Evolutionary conservation across 306 rosid genomes (phyloP).

Genomic region (Spatholobus suberectus): DNA sequence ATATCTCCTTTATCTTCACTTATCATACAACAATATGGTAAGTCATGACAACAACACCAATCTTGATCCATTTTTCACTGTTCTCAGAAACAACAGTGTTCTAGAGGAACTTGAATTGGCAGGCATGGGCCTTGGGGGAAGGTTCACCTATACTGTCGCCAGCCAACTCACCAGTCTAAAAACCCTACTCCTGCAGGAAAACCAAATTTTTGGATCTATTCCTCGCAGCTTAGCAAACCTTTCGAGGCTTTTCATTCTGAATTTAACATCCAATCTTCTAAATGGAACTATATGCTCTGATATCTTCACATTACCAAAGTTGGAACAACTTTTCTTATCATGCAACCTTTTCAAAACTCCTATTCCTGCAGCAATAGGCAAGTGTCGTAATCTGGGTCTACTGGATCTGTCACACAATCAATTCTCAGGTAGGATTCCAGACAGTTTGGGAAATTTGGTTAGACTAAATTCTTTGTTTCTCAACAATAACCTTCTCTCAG

Average conservation of each 20-base stretch:
- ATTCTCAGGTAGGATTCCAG: constrained; percentile 63
- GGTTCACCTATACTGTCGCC: constrained; percentile 47
- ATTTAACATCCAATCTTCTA: constrained; percentile 66
- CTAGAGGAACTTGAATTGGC: constrained; percentile 72
- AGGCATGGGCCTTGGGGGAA: constrained; percentile 73
- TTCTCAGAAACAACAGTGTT: constrained; percentile 57
- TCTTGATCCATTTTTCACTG: constrained; percentile 63
- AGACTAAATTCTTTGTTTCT: constrained; percentile 58
- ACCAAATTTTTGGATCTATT: constrained; percentile 66
- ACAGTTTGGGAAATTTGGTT: constrained; percentile 55
- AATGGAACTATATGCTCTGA: constrained; percentile 58
- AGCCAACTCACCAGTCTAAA: constrained; percentile 36
- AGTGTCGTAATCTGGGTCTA: constrained; percentile 55
- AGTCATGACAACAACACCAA: constrained; percentile 65
- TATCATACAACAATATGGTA: constrained; percentile 61
- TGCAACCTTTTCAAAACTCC: constrained; percentile 54
- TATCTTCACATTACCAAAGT: constrained; percentile 43
- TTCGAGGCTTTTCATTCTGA: constrained; percentile 49
- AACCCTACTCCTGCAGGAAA: constrained; percentile 56
- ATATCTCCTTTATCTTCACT: constrained; percentile 51
- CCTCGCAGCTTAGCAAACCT: constrained; percentile 61
- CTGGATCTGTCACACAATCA: constrained; percentile 67
- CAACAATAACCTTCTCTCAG: constrained; percentile 70
- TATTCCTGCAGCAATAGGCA: constrained; percentile 53
- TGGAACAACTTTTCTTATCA: constrained; percentile 67